These are phyloP conservation scores for Olyra latifolia DNA, from an alignment of 176 grass and related monocot species.

Conservation along the genomic window DNA sequence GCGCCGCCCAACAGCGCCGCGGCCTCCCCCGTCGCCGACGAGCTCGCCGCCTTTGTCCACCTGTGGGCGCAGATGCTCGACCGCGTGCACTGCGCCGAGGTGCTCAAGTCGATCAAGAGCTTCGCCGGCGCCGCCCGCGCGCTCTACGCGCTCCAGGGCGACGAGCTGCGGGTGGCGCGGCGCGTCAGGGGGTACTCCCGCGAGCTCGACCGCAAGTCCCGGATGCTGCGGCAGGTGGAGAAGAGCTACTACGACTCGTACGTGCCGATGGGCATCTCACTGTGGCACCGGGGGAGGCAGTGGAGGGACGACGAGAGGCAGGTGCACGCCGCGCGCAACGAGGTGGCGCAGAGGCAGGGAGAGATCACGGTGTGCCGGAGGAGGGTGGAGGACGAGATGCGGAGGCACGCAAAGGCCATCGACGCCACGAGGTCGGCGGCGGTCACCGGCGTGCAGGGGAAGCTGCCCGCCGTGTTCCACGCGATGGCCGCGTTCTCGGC, in stretches of 20 bases:
- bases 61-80: slow-evolving; percentile 62
- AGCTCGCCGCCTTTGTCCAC: slow-evolving; percentile 55
- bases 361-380: slow-evolving; percentile 50
- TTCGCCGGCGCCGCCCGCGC: slow-evolving; percentile 38
- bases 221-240: slow-evolving; percentile 57
- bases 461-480: slow-evolving; percentile 70
- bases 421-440: slow-evolving; percentile 53
- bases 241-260: slow-evolving; percentile 74
- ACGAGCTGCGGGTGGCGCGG: slow-evolving; percentile 54
- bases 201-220: slow-evolving; percentile 66
- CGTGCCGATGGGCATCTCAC: slow-evolving; percentile 22
- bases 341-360: slow-evolving; percentile 48
- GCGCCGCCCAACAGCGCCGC: not conserved
- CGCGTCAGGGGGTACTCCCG: slow-evolving; percentile 34
- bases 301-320: slow-evolving; percentile 38
- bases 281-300: slow-evolving; percentile 41
- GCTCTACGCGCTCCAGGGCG: slow-evolving; percentile 57
- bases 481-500: slow-evolving; percentile 58
- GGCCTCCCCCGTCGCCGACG: slow-evolving; percentile 34
- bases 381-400: slow-evolving; percentile 71
- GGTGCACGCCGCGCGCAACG: slow-evolving; percentile 34
- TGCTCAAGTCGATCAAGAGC: slow-evolving; percentile 48
- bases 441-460: slow-evolving; percentile 62
- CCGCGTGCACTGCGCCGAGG: slow-evolving; percentile 43
- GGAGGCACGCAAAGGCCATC: slow-evolving; percentile 65